Base-by-base conservation (phyloP, 306 rosid species). In the Quercus bicolor region DNA sequence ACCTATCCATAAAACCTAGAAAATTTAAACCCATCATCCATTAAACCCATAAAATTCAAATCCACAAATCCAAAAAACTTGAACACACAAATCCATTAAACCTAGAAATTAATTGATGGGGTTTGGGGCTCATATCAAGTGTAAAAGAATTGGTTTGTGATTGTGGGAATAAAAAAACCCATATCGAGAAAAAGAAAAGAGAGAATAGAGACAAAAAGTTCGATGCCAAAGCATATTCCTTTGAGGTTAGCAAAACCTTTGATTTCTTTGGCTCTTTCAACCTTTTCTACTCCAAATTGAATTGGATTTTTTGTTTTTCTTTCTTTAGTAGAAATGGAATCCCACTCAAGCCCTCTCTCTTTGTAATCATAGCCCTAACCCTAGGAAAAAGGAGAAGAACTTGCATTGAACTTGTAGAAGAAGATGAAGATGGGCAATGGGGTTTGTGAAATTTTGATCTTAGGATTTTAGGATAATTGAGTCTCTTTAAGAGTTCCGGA, bases 321-420 rank as follows among this genome's bases (percentile, higher is more conserved):
- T 12, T 12, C 1, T 48, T 48, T 48, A 48, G 18, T 5, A n/a
- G 24, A 40, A 34, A 8, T 29, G 53, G 9, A 64, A 5, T 29
- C 81, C 87, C 87, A 87, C 94, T 90, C 90, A 43, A 92, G 92
- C 84, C 88, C 91, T 92, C 97, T 92, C 97, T 92, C 94, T 81
- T 90, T 88, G 0, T 82, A 90, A 92, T 92, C 97, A 86, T 70
- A 20, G 89, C 93, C 94, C 84, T 61, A 28, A 31, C 69, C 40
- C 18, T 7, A 5, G 6, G 53, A 48, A 48, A 48, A 48, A 40
- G 45, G 45, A 40, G 12, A 37, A 37, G 43, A 8, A 40, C 45
- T 33, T 40, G 45, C 45, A 40, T 8, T 40, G 45, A 40, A 40
- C 45, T 40, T 40, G 45, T 40, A 8, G 45, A 40, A 40, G 45